These are phyloP conservation scores for Tetrapisispora iriomotensis DNA, from an alignment of 805 yeast genomes.

Conservation along the genomic window DNA sequence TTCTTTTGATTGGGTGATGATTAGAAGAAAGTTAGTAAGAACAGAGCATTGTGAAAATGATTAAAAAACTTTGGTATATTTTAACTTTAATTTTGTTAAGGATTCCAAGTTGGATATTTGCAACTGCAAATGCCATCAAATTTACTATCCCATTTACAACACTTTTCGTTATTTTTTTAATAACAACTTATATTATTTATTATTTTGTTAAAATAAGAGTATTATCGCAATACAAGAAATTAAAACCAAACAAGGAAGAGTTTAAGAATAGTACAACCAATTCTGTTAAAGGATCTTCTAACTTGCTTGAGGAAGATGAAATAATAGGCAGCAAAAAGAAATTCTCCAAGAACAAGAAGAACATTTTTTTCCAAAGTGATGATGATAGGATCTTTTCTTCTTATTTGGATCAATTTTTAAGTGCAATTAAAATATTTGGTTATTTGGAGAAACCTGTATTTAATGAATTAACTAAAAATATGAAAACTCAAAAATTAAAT, in stretches of 20 bases:
- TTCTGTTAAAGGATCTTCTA: not conserved
- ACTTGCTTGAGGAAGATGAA: not conserved
- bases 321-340: not conserved
- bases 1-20: too few relatives aligned
- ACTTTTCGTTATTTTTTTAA: slow-evolving; percentile 7
- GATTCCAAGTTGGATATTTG: slow-evolving; percentile 12
- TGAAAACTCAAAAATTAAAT: slow-evolving; percentile 78
- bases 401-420: slow-evolving; percentile 78
- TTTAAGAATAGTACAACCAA: not conserved
- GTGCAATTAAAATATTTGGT: slow-evolving; percentile 90
- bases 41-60: not conserved
- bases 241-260: slow-evolving; percentile 10
- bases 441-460: slow-evolving; percentile 84
- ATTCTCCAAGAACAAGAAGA: not conserved
- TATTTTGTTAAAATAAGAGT: slow-evolving; percentile 16
- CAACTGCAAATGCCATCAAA: slow-evolving; percentile 10
- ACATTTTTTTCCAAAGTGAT: slow-evolving; percentile 5
- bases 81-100: slow-evolving; percentile 9
- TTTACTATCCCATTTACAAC: slow-evolving; percentile 15
- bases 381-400: slow-evolving; percentile 34
- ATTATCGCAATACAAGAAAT: slow-evolving; percentile 21
- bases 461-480: slow-evolving; percentile 82
- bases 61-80: slow-evolving; percentile 4
- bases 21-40: too few relatives aligned
- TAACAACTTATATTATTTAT: slow-evolving; percentile 12